Conservation (phyloP, 2,329 filamentous ascomycete species). For the Aureobasidium sp. region DNA sequence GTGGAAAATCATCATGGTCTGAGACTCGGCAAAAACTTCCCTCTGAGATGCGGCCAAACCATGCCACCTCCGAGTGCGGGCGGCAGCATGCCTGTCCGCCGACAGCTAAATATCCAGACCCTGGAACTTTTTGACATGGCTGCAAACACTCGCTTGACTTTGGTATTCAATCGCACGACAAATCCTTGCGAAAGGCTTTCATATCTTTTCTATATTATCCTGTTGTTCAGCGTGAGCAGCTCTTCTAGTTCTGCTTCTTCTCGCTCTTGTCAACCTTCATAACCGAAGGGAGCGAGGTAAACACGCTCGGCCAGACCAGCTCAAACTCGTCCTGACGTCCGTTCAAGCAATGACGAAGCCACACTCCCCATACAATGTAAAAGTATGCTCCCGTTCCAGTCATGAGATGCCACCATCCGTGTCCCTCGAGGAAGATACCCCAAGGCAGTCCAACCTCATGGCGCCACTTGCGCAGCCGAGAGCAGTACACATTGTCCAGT, state of each 20-base stretch:
- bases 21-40: constrained; percentile 5
- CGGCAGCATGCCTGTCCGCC: neutral
- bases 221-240: neutral
- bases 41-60: neutral
- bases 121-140: neutral
- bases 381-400: constrained; percentile 76
- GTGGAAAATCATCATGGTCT: neutral
- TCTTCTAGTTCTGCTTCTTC: constrained; percentile 25
- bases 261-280: constrained; percentile 25
- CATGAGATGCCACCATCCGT: constrained; percentile 73
- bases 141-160: neutral
- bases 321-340: constrained; percentile 62
- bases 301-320: constrained; percentile 57
- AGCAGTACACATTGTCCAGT: constrained; percentile 69
- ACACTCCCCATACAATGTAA: constrained; percentile 76
- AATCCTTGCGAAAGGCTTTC: neutral
- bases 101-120: neutral
- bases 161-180: neutral
- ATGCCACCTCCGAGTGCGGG: neutral
- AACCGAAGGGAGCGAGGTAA: constrained; percentile 47
- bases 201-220: neutral
- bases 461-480: constrained; percentile 55
- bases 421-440: constrained; percentile 65
- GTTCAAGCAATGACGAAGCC: constrained; percentile 69
- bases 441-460: constrained; percentile 65